Evolutionary conservation across 2,329 filamentous ascomycete genomes (phyloP).

Genomic region (Clarireedia paspali): DNA sequence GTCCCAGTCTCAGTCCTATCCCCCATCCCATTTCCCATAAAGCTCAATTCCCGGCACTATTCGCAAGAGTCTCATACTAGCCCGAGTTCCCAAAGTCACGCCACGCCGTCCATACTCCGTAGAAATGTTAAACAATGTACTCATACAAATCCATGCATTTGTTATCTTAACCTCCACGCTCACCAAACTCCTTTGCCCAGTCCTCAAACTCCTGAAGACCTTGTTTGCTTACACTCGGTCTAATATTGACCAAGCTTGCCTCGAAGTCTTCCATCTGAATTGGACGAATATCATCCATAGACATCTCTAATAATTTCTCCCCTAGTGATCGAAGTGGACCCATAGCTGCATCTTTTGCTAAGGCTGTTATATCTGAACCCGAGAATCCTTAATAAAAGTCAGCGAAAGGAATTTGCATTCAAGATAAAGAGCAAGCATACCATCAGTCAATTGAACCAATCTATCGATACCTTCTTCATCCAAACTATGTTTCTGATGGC

Average conservation of each 20-base stretch:
- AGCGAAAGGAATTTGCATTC: background rate
- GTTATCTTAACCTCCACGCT: conserved; percentile 62
- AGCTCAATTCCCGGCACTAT: background rate
- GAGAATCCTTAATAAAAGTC: conserved; percentile 66
- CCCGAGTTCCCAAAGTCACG: background rate
- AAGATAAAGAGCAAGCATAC: conserved; percentile 13
- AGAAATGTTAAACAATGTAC: background rate
- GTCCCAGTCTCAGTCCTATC: background rate
- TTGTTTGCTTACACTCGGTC: conserved; percentile 80
- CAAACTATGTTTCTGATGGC: conserved; percentile 67
- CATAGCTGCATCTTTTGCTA: conserved; percentile 98
- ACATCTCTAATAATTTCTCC: conserved; percentile 82
- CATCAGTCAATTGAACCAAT: conserved; percentile 72
- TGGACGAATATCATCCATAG: conserved; percentile 87
- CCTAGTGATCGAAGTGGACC: conserved; percentile 84
- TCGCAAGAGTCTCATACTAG: background rate
- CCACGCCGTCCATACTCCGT: background rate
- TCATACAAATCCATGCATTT: background rate
- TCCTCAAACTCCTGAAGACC: conserved; percentile 87
- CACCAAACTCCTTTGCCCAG: conserved; percentile 90
- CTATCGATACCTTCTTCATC: conserved; percentile 61
- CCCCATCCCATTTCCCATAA: background rate
- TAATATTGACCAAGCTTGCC: conserved; percentile 74
- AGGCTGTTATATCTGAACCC: conserved; percentile 89
- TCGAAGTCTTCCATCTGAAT: conserved; percentile 80